Evolutionary conservation across 2,329 filamentous ascomycete species (phyloP).

Genomic region (Coniella lustricola): DNA sequence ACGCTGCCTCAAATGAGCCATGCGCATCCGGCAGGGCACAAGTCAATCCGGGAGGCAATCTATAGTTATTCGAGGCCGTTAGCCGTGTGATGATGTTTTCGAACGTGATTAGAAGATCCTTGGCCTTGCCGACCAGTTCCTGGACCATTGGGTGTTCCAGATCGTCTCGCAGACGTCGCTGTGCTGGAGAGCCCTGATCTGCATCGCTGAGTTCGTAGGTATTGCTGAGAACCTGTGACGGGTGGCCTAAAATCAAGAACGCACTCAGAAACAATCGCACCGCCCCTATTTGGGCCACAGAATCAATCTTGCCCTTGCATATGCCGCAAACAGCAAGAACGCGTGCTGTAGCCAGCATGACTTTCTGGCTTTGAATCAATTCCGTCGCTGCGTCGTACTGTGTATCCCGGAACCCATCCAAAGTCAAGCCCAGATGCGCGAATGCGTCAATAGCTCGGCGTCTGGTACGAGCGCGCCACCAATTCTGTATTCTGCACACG

Average conservation of each 20-base stretch:
- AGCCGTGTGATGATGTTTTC: constrained; percentile 65
- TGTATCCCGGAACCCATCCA: constrained; percentile 62
- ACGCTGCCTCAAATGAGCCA: constrained; percentile 68
- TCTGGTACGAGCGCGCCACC: constrained; percentile 57
- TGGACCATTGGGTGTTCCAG: constrained; percentile 56
- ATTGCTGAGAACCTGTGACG: constrained; percentile 68
- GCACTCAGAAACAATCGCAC: constrained; percentile 73
- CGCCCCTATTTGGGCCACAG: constrained; percentile 61
- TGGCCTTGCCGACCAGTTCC: constrained; percentile 70
- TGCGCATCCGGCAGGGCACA: constrained; percentile 62
- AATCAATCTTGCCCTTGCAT: constrained; percentile 55
- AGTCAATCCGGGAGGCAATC: constrained; percentile 53
- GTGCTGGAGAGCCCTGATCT: constrained; percentile 43
- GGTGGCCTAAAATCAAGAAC: constrained; percentile 73
- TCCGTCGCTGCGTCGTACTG: constrained; percentile 69
- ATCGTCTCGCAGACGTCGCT: constrained; percentile 42
- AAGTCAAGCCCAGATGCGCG: constrained; percentile 57
- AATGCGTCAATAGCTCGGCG: constrained; percentile 59
- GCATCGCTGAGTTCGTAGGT: constrained; percentile 54
- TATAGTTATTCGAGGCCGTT: constrained; percentile 59
- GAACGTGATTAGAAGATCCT: constrained; percentile 70
- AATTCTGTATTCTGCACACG: constrained; percentile 59
- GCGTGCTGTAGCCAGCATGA: constrained; percentile 58
- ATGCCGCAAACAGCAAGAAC: constrained; percentile 65
- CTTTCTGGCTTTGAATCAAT: constrained; percentile 58